Evolutionary conservation across 148 eudicot genomes (phyloP), one percentile per base, ranked within the genome.

Genomic region (Nyssa sinensis): DNA sequence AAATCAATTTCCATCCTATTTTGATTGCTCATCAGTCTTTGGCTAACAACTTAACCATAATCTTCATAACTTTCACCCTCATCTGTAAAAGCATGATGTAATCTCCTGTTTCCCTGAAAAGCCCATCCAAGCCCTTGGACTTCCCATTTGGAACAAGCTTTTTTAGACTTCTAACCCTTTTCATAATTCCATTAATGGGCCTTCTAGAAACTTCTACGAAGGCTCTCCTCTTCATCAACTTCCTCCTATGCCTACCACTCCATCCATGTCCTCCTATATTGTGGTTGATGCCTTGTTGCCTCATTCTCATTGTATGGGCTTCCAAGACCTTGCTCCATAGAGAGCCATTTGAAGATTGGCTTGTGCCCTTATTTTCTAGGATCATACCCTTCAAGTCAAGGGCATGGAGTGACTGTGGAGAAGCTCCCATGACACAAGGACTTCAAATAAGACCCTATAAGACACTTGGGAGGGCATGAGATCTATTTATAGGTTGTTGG

Each of bases 51-150:
- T 84, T 72, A 31, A 90, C 84, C 89, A 90, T 77, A 72, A 70
- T 23, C 70, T 85, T 85, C 96, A 90, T 90, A 51, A 85, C 69
- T 35, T 80, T 80, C 55, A 88, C 88, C 75, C 85, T 88, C 83
- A 79, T 84, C 67, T 90, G 85, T 44, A 90, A 86, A 39, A 82
- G 78, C 79, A 84, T 14, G 59, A 90, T 88, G 65, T 90, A 90
- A 9, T 82, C 83, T 21, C 92, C 89, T 44, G 92, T 84, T 71
- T 85, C 86, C 39, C 70, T 80, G 62, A 88, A 88, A 58, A 90
- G 74, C 58, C 80, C 81, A 8, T 90, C 92, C 29, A 86, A 67
- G 23, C 87, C 84, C 49, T 69, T 72, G 24, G 74, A 73, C 23
- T 79, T 75, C 0, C 71, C 62, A 27, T 70, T 76, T 14, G 92